These are phyloP conservation scores for Symbiodinium pilosum DNA, from an alignment of 73 alveolate genomes.

Conservation along the genomic window DNA sequence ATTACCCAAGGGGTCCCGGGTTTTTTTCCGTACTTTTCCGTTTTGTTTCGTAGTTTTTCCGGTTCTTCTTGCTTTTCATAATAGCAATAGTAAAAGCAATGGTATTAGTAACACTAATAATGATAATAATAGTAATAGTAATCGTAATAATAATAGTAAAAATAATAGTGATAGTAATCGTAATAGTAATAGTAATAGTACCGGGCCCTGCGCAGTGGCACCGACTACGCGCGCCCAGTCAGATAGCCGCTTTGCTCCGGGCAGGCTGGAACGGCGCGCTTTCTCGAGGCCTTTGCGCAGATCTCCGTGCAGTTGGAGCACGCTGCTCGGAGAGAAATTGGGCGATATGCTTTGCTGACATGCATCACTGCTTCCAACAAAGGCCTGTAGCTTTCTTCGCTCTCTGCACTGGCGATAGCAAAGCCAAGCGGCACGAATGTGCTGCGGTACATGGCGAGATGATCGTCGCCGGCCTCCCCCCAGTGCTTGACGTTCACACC, in stretches of 20 bases:
- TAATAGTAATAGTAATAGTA: no score
- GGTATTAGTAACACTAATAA: no score
- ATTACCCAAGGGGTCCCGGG: no score
- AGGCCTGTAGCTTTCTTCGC: background rate
- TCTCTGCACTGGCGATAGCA: slow-evolving; percentile 1
- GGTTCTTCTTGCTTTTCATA: no score
- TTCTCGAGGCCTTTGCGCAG: background rate
- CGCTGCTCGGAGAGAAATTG: background rate
- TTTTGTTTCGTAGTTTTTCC: no score
- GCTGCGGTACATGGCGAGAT: background rate
- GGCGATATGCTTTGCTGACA: background rate
- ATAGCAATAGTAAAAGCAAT: no score
- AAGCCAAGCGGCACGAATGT: slow-evolving; percentile 10
- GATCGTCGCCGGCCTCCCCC: background rate
- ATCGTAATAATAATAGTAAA: no score
- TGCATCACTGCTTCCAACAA: background rate
- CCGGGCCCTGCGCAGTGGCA: background rate
- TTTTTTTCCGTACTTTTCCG: no score
- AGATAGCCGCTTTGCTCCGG: background rate
- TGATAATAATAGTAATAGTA: no score
- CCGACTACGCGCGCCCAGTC: slow-evolving; percentile 30
- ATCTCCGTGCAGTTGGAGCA: slow-evolving; percentile 9
- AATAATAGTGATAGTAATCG: no score
- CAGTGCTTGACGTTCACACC: slow-evolving; percentile 47
- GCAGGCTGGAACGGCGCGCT: background rate